These are phyloP conservation scores for Lentinula edodes DNA, from an alignment of 768 basidiomycete species.

Conservation along the genomic window DNA sequence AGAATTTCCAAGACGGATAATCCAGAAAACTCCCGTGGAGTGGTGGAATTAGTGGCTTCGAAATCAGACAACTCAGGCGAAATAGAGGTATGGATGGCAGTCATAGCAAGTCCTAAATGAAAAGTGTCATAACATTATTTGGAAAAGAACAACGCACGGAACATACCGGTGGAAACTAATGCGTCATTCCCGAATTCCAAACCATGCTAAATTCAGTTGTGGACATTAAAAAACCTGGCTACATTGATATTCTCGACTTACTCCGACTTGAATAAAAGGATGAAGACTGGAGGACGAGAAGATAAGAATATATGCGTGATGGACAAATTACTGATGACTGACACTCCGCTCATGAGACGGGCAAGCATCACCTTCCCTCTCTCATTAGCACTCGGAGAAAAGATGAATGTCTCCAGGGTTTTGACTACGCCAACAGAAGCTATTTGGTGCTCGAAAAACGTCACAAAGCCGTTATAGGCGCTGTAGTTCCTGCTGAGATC, in stretches of 20 bases:
- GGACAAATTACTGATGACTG: constrained; percentile 12
- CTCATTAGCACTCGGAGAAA: constrained; percentile 27
- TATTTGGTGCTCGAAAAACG: constrained; percentile 37
- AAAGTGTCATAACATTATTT: background rate
- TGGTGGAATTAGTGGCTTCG: constrained; percentile 3
- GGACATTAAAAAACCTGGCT: background rate
- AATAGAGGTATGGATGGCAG: constrained; percentile 33
- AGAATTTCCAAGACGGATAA: constrained; percentile 46
- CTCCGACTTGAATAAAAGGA: constrained; percentile 54
- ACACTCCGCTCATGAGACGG: constrained; percentile 29
- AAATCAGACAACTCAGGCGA: constrained; percentile 27
- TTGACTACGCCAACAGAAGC: constrained; percentile 28
- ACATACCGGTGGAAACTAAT: constrained; percentile 42
- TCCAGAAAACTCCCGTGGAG: constrained; percentile 11
- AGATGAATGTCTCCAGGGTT: constrained; percentile 45
- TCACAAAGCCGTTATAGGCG: constrained; percentile 31
- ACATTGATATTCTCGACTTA: constrained; percentile 19
- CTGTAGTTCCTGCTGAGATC: constrained; percentile 14
- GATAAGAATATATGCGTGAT: background rate
- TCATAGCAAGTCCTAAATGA: constrained; percentile 41
- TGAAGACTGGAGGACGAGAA: constrained; percentile 34
- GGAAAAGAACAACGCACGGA: background rate
- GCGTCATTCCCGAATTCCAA: constrained; percentile 43
- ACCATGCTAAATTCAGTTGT: background rate
- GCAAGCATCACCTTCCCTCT: constrained; percentile 29